Base-by-base conservation (phyloP, 208 protist genomes). In the Leishmania arabica region DNA sequence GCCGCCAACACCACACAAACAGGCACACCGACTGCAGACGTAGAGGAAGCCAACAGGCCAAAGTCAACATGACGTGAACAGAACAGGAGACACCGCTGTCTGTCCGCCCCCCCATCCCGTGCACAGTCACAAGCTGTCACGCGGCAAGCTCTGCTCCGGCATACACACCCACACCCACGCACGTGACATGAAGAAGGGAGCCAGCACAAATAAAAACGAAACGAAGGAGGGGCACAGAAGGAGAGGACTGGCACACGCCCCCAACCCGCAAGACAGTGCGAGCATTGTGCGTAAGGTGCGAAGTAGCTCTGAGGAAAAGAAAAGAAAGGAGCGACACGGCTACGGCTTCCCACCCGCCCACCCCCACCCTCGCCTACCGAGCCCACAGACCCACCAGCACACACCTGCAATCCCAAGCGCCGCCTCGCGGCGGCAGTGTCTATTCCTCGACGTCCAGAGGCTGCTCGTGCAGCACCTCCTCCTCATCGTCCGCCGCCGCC, bases 381-480 rank as follows among this genome's bases (percentile, higher is more conserved):
- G 24, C 9, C 21, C 27, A 34, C 24, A 73, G 68, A 37, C 27
- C 49, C 34, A 54, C 6, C 34, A n/a, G 40, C 19, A 47, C 54
- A 73, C 45, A 45, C 64, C 53, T 19, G 70, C 24, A 40, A 40
- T 74, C 17, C 37, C 34, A 79, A 70, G 45, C 13, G 15, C 15
- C 27, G n/a, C 34, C 19, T 58, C 68, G 34, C 31, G 42, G 51
- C 31, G n/a, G 45, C 45, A 1, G 15, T 53, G 17, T 65, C 91
- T 90, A 97, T 81, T 97, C 94, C 69, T 96, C 94, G n/a, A 96
- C 84, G 73, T 96, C 94, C 27, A 95, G 87, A 2, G 92, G 88
- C 70, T 91, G 90, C 68, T 95, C 94, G 8, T 92, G 86, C 24
- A 95, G 47, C 24, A 75, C 86, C 37, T 95, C 94, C 62, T 92